A percentile compares a stretch with the other conserved stretches of the same genome.
Evolutionary conservation across 805 yeast species (phyloP).

Genomic region (Clavispora fructus): DNA sequence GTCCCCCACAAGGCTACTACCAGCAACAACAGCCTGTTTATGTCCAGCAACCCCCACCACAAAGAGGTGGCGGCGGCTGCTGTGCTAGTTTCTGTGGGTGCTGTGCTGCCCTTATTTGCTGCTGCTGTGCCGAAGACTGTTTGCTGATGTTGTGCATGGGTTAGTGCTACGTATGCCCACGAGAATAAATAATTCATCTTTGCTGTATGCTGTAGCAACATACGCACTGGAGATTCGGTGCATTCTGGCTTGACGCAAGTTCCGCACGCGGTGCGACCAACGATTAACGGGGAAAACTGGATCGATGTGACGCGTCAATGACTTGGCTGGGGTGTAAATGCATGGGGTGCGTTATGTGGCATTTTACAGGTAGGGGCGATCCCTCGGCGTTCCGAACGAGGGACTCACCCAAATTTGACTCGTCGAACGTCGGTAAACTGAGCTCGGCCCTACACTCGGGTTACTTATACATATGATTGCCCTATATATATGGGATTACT

Average conservation of each 20-base stretch:
- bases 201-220: background rate
- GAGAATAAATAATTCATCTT: background rate
- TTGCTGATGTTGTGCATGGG: constrained; percentile 9
- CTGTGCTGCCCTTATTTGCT: constrained; percentile 17
- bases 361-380: too few relatives aligned
- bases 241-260: too few relatives aligned
- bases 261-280: too few relatives aligned
- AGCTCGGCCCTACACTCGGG: too few relatives aligned
- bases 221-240: background rate
- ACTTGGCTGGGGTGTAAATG: too few relatives aligned
- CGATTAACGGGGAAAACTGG: too few relatives aligned
- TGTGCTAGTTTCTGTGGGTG: constrained; percentile 18
- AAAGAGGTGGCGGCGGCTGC: constrained; percentile 20
- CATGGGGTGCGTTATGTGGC: too few relatives aligned
- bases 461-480: background rate
- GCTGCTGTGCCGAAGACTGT: constrained; percentile 19
- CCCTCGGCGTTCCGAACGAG: too few relatives aligned
- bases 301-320: too few relatives aligned
- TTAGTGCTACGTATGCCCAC: background rate
- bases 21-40: constrained; percentile 32
- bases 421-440: too few relatives aligned
- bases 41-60: constrained; percentile 24
- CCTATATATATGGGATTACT: constrained; percentile 7
- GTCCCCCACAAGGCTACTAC: constrained; percentile 25
- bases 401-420: too few relatives aligned